Evolutionary conservation across 371 early-diverging fungal genomes (phyloP), one percentile per base, ranked within the genome.

Genomic region (Zancudomyces culisetae): DNA sequence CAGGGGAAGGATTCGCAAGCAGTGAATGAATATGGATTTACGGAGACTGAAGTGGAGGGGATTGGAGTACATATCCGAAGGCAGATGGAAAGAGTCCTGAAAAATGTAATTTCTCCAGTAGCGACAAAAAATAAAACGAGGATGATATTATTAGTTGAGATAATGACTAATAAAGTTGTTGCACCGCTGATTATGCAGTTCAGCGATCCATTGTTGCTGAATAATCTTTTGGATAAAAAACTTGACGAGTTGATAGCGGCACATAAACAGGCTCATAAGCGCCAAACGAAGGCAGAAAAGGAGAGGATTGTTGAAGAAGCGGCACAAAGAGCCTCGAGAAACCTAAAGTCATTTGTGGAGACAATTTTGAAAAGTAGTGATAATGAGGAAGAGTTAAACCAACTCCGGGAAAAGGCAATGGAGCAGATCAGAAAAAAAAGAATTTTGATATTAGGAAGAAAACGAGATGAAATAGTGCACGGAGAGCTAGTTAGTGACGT

Each of bases 141-240:
- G 45, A 56, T 65, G 19, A 66, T 76, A 21, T 60, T 90, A 15
- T 54, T 88, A 6, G 69, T 87, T 19, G 93, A 92, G 61, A 61
- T 91, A 15, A 55, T 89, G 1, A 70, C 73, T 0, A 75, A 79
- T 27, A 72, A 77, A 0, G 66, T 90, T 8, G 49, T 91, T 4
- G 72, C 78, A 29, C 87, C 90, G 2, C 55, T 81, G 2, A 55
- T 88, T 51, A 70, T 79, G 20, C 70, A 74, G 55, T 42, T 89
- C 24, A 70, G 81, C 0, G 90, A 90, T 51, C 84, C 90, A 0
- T 88, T 89, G 62, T 87, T 75, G 46, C 79, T 84, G 76, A 89
- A 88, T 61, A 79, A 80, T 55, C 71, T 74, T 3, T 70, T 90
- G 24, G 81, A 81, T 49, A 55, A 56, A 26, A 61, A 63, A 50